Conservation (phyloP, 768 basidiomycete species). For the Mycena epipterygia region DNA sequence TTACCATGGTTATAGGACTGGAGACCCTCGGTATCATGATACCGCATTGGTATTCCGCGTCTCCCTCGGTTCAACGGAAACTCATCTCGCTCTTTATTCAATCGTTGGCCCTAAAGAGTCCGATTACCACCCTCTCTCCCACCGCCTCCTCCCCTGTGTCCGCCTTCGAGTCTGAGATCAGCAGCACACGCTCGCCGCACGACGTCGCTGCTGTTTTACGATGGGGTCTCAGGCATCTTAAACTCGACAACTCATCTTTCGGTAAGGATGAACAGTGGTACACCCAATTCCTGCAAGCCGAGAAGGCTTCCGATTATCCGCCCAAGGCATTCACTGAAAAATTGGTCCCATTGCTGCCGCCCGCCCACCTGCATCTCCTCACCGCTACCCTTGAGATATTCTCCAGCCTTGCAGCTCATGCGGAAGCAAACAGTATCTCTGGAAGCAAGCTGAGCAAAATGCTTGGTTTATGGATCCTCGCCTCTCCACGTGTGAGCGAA, state of each 20-base stretch:
- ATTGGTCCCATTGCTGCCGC: constrained; percentile 71
- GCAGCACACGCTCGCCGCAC: constrained; percentile 75
- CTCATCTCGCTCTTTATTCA: constrained; percentile 82
- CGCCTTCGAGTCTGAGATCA: constrained; percentile 75
- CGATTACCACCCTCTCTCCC: constrained; percentile 65
- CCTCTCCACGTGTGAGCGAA: constrained; percentile 58
- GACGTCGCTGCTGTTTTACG: constrained; percentile 86
- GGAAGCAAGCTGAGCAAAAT: constrained; percentile 84
- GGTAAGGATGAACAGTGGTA: constrained; percentile 81
- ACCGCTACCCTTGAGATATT: constrained; percentile 71
- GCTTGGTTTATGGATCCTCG: constrained; percentile 81
- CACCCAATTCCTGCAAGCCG: constrained; percentile 68
- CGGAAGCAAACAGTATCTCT: constrained; percentile 79
- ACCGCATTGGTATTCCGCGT: constrained; percentile 86
- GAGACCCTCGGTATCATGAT: constrained; percentile 89
- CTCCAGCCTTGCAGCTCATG: constrained; percentile 78
- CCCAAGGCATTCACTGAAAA: constrained; percentile 72
- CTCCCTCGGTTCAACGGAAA: constrained; percentile 73
- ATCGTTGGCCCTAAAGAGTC: constrained; percentile 65
- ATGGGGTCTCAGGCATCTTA: constrained; percentile 84
- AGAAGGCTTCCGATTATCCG: constrained; percentile 73
- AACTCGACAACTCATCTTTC: constrained; percentile 70
- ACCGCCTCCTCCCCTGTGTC: constrained; percentile 60
- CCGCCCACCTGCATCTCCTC: constrained; percentile 71
- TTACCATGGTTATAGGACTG: constrained; percentile 63